Percentiles rank a stretch among this genome's conserved stretches.
Evolutionary conservation across 164 flowering plant species (phyloP).

Genomic region (Buxus sempervirens): DNA sequence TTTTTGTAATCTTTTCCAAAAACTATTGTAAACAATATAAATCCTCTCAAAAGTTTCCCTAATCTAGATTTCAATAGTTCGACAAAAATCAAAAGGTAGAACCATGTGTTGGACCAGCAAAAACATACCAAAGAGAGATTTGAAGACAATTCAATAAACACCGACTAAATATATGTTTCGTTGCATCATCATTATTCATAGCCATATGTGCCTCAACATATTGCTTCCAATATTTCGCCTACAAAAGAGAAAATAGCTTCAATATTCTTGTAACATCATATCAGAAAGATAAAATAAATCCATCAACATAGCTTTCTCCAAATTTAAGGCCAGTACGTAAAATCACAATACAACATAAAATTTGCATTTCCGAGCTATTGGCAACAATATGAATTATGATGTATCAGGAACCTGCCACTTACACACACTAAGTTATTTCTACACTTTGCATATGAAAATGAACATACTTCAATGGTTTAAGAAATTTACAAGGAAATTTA

Average conservation of each 20-base stretch:
- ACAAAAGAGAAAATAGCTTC: slow-evolving; percentile 7
- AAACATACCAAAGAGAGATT: slow-evolving; percentile 75
- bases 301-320: too few relatives aligned
- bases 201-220: slow-evolving; percentile 94
- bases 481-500: neutral
- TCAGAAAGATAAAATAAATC: neutral
- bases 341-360: neutral
- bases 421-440: too few relatives aligned
- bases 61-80: too few relatives aligned
- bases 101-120: neutral
- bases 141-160: slow-evolving; percentile 82
- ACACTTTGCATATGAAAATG: neutral
- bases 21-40: too few relatives aligned
- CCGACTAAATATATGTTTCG: slow-evolving; percentile 81
- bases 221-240: slow-evolving; percentile 98
- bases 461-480: neutral
- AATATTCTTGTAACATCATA: neutral
- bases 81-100: too few relatives aligned
- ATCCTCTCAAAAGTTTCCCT: too few relatives aligned
- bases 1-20: too few relatives aligned
- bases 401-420: too few relatives aligned
- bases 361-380: neutral
- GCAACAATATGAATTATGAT: neutral
- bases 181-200: slow-evolving; percentile 83
- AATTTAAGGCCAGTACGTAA: too few relatives aligned